Percentiles rank a stretch among this genome's conserved stretches.
These are phyloP conservation scores for Penicillium crystallinum DNA, from an alignment of 495 filamentous ascomycete genomes.

Conservation along the genomic window DNA sequence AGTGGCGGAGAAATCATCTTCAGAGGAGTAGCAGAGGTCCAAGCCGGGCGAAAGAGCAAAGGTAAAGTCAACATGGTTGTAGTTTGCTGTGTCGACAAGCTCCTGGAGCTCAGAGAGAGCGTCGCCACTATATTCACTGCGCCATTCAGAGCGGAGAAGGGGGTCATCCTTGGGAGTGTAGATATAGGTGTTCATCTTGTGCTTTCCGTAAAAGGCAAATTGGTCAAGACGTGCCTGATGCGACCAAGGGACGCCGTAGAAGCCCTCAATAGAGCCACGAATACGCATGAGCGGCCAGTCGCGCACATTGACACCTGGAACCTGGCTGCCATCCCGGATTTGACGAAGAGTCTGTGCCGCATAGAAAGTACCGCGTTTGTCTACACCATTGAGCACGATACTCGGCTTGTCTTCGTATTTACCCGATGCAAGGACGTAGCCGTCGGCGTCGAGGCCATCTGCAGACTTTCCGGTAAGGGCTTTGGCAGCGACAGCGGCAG, in stretches of 20 bases:
- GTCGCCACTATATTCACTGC: slow-evolving; percentile 9
- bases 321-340: background rate
- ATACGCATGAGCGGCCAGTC: slow-evolving; percentile 19
- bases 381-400: slow-evolving; percentile 15
- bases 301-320: slow-evolving; percentile 10
- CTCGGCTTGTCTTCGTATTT: slow-evolving; percentile 6
- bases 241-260: slow-evolving; percentile 16
- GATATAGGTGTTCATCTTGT: slow-evolving; percentile 18
- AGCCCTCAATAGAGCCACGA: slow-evolving; percentile 16
- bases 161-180: slow-evolving; percentile 16
- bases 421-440: slow-evolving; percentile 11
- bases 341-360: slow-evolving; percentile 16
- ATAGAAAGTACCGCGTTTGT: slow-evolving; percentile 15
- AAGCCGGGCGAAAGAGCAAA: slow-evolving; percentile 14
- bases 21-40: slow-evolving; percentile 9
- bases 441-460: slow-evolving; percentile 8
- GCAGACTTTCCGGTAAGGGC: slow-evolving; percentile 9
- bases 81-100: slow-evolving; percentile 10
- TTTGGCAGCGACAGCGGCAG: slow-evolving; percentile 3
- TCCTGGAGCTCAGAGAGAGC: slow-evolving; percentile 9
- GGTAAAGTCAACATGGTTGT: slow-evolving; percentile 13
- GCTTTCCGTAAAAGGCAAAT: slow-evolving; percentile 12
- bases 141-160: slow-evolving; percentile 13
- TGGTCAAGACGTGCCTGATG: slow-evolving; percentile 16
- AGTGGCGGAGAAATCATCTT: slow-evolving; percentile 11